Evolutionary conservation across 345 rosid genomes (phyloP), one percentile per base, ranked within the genome.

Genomic region (Dipteronia dyeriana): DNA sequence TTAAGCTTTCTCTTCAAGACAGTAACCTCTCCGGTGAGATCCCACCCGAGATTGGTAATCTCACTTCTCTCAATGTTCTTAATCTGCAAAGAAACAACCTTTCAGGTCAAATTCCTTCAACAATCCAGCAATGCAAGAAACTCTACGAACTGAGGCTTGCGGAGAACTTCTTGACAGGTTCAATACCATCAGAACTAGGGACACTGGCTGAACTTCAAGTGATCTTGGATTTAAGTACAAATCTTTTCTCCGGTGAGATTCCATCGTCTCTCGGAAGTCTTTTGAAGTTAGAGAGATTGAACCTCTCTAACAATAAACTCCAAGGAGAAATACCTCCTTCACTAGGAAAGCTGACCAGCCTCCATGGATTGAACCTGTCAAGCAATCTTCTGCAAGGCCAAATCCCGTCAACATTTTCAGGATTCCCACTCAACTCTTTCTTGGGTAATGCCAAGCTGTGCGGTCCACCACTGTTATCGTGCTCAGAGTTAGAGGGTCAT

Each of bases 81-180:
- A 86, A 88, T 70, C 84, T 95, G 17, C 93, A 85, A 64, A 84
- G 72, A 34, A 95, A 95, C 89, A 89, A 85, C 80, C 78, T 93
- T 34, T 91, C 98, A n/a, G 94, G 98, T 60, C 73, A 72, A 43
- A 82, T 95, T 78, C 92, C 98, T 76, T 38, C 91, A 57, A 41
- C 87, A 9, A 86, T 93, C 77, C 92, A 92, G 75, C 89, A 89
- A 67, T 88, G 93, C 76, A 87, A 79, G 79, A 93, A 93, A 79
- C 93, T 95, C 29, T 93, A 82, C 38, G 96, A 93, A 72, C 85
- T 95, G 67, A 88, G 94, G 79, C 90, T 93, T 11, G 86, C 94
- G 0, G 90, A 88, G 71, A 95, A 95, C 74, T 69, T 45, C 59
- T 74, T 95, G 51, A 84, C 91, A 9, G 98, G 95, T 59, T 69